Evolutionary conservation across 257 asterid genomes (phyloP).

Genomic region (Misopates orontium): DNA sequence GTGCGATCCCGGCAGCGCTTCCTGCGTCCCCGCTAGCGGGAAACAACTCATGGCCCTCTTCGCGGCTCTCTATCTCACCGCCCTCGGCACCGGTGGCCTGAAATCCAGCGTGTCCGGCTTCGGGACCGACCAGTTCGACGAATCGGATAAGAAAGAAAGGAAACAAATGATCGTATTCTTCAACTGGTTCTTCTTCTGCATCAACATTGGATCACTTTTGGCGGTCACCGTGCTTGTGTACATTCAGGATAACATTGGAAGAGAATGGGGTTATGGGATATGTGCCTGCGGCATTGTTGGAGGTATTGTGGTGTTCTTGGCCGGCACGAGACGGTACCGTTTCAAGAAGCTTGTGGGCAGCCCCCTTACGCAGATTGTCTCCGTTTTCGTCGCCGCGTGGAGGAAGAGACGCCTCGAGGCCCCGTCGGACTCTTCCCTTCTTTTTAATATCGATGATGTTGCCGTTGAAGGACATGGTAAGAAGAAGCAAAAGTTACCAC

Average conservation of each 20-base stretch:
- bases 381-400: conserved; percentile 71
- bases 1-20: conserved; percentile 44
- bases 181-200: conserved; percentile 88
- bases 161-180: conserved; percentile 72
- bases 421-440: conserved; percentile 56
- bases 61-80: conserved; percentile 69
- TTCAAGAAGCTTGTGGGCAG: conserved; percentile 78
- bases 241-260: conserved; percentile 74
- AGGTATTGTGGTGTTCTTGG: conserved; percentile 51
- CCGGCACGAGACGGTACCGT: conserved; percentile 68
- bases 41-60: conserved; percentile 59
- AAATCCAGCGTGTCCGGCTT: conserved; percentile 92
- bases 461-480: conserved; percentile 24
- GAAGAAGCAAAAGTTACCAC: conserved; percentile 61
- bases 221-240: conserved; percentile 83
- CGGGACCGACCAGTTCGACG: conserved; percentile 88
- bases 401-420: conserved; percentile 46
- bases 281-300: conserved; percentile 69
- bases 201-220: conserved; percentile 65
- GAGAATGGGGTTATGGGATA: conserved; percentile 85
- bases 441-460: conserved; percentile 51
- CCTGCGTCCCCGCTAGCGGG: conserved; percentile 64
- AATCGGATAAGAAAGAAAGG: conserved; percentile 53
- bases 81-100: conserved; percentile 86
- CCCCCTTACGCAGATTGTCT: conserved; percentile 73